Conservation (phyloP, 768 basidiomycete genomes). For the Botryobasidium botryosum region DNA sequence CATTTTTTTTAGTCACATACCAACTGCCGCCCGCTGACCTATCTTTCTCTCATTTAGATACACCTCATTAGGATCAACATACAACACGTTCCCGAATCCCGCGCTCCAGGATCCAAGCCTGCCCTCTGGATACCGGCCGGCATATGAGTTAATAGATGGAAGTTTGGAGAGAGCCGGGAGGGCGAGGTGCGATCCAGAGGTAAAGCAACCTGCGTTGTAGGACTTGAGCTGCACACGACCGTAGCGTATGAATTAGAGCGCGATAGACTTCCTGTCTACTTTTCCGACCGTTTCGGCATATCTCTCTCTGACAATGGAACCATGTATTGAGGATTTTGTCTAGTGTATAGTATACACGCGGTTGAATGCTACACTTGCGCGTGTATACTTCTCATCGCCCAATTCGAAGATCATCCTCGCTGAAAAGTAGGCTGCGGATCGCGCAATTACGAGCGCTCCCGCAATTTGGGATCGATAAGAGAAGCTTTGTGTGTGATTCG, state of each 20-base stretch:
- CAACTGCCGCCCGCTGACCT: background rate
- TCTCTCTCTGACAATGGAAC: no score
- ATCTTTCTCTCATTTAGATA: slow-evolving; percentile 37
- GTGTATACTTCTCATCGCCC: no score
- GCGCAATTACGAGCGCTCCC: no score
- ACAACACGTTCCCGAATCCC: slow-evolving; percentile 89
- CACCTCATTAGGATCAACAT: slow-evolving; percentile 90
- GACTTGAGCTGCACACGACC: no score
- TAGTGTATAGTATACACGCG: no score
- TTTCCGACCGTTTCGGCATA: no score
- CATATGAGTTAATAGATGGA: slow-evolving; percentile 64
- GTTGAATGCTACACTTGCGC: no score
- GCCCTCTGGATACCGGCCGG: slow-evolving; percentile 41
- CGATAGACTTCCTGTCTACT: background rate
- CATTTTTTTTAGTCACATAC: background rate
- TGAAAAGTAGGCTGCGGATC: no score
- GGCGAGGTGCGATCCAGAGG: background rate
- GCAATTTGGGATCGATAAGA: no score
- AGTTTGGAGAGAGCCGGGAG: slow-evolving; percentile 40
- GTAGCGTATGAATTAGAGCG: background rate
- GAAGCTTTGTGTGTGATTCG: no score
- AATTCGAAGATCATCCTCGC: no score
- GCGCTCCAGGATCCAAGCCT: slow-evolving; percentile 32
- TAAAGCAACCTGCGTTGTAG: background rate
- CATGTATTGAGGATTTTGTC: no score